Evolutionary conservation across 2,329 filamentous ascomycete genomes (phyloP), one percentile per base, ranked within the genome.

Genomic region (Fusarium sp.): DNA sequence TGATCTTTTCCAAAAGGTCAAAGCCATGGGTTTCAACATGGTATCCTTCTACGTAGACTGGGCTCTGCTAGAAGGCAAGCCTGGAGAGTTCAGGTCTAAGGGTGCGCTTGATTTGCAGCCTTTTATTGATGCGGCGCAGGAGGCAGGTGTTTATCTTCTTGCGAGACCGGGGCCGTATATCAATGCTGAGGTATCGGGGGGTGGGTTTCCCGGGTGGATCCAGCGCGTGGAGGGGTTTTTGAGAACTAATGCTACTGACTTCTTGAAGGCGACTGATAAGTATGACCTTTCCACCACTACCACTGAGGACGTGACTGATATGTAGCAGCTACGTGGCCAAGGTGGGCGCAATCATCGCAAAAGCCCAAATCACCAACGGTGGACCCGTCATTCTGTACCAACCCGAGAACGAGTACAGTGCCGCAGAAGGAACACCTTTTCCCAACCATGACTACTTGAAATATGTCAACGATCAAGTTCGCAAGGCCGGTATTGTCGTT

Each of bases 1-100:
- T 11, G 93, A 95, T 70, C 76, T 95, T 3, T 91, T 97, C 72
- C 90, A 96, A 74, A 97, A 97, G 79, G 88, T 95, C 78, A 94
- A 91, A 78, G 90, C 92, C 1, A 80, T 94, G 3, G 93, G 93
- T 0, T 94, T 93, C 80, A 95, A 92, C 72, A 86, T 88, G 45
- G 90, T 94, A 2, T 93, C 91, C 0, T 93, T 94, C 77, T 95
- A 95, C 74, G 84, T 90, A 9, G 86, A 94, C 72, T 97, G 92
- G 93, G 91, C 90, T 5, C 81, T 95, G 4, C 78, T 93, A 0
- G 93, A 96, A 77, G 92, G 91, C 4, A 90, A 90, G 62, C 89
- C 84, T 0, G 93, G 91, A 2, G 82, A 88, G 6, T 94, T 93
- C 74, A 83, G 83, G 11, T 90, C 89, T 2, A 88, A 93, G 4